These are phyloP conservation scores for Coemansia sp. DNA, from an alignment of 192 early-diverging fungal genomes.

Conservation along the genomic window DNA sequence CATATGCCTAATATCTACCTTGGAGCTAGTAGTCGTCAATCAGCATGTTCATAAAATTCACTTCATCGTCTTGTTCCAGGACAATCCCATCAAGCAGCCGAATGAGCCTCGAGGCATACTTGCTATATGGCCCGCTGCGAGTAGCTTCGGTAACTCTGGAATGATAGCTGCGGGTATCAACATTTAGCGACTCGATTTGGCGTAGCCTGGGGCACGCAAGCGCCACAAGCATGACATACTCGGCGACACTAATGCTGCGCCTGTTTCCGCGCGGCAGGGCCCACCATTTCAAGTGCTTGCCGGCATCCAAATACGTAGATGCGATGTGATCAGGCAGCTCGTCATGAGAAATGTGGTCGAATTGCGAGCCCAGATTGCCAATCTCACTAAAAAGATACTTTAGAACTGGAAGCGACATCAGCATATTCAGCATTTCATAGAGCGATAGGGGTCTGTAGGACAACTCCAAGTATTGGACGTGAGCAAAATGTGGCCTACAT, in stretches of 20 bases:
- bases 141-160: background rate
- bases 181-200: background rate
- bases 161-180: background rate
- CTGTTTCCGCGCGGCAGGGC: background rate
- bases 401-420: background rate
- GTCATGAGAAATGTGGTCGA: background rate
- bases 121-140: background rate
- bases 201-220: background rate
- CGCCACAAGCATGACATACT: background rate
- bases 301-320: background rate
- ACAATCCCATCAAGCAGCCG: background rate
- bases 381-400: background rate
- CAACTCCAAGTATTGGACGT: background rate
- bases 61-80: no score
- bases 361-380: background rate
- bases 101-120: background rate
- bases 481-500: background rate
- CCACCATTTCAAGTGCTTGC: background rate
- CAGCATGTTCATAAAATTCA: no score
- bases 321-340: background rate
- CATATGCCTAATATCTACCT: no score
- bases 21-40: no score
- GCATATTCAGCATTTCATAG: background rate
- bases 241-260: background rate
- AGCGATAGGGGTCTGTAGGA: background rate